Evolutionary conservation across 768 basidiomycete genomes (phyloP).

Genomic region (Coprinopsis marcescibilis): DNA sequence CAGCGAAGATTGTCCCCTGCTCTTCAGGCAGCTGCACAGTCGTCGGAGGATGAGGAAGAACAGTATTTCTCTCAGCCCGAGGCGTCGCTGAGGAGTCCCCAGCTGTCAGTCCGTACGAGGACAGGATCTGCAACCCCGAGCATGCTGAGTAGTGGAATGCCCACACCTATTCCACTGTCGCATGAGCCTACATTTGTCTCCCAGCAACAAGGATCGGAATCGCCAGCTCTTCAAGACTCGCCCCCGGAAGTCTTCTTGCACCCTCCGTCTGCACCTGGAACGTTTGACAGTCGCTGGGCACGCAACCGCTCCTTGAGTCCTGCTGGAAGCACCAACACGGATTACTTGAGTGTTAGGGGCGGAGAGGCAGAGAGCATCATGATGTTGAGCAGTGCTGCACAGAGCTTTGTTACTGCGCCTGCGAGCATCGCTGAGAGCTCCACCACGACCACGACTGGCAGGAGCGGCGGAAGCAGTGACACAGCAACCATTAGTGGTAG

Average conservation of each 20-base stretch:
- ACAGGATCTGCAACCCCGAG: constrained; percentile 4
- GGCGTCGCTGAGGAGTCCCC: not conserved
- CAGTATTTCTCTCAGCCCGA: not conserved
- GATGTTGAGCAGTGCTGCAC: constrained; percentile 55
- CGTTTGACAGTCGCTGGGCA: not conserved
- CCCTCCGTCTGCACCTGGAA: constrained; percentile 15
- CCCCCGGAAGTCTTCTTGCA: constrained; percentile 19
- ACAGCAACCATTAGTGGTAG: constrained; percentile 5
- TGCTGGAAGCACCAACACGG: not conserved
- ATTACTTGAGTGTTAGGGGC: not conserved
- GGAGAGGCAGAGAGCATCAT: not conserved
- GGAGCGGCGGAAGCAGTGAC: constrained; percentile 4
- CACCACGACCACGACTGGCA: constrained; percentile 3
- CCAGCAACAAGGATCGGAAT: constrained; percentile 12
- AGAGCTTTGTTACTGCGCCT: constrained; percentile 64
- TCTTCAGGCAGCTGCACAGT: constrained; percentile 2
- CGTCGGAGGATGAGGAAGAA: not conserved
- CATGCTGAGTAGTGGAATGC: not conserved
- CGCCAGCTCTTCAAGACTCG: constrained; percentile 14
- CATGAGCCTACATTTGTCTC: not conserved
- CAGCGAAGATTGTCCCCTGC: not conserved
- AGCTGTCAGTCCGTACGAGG: not conserved
- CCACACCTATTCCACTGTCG: constrained; percentile 3
- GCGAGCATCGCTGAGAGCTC: constrained; percentile 24
- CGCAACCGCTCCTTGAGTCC: not conserved